phyloP scores from a whole-genome alignment of 2,329 filamentous ascomycete species.

The Pyrenochaeta sp. region DNA sequence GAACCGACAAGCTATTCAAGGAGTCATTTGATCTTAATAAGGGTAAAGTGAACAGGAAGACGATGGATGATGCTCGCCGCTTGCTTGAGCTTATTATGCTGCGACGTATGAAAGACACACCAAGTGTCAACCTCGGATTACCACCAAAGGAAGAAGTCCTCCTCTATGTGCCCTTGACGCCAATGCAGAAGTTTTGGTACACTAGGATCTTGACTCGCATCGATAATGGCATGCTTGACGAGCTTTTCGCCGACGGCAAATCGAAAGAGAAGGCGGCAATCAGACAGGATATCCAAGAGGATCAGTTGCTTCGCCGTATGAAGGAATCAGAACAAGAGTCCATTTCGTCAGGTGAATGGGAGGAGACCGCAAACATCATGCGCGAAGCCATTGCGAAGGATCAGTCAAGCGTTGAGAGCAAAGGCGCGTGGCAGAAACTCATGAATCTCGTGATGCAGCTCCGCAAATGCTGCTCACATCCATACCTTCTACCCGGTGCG shows the following conservation, averaged over 20 bases:
- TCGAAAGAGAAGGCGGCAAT: conserved; percentile 54
- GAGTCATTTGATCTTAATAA: conserved; percentile 65
- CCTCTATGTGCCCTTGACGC: conserved; percentile 65
- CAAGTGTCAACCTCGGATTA: conserved; percentile 62
- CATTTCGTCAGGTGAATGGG: conserved; percentile 49
- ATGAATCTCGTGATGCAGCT: conserved; percentile 66
- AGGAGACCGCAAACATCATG: conserved; percentile 92
- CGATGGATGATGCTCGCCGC: conserved; percentile 62
- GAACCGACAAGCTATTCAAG: conserved; percentile 61
- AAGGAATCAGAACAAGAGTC: conserved; percentile 37
- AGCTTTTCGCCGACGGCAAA: conserved; percentile 60
- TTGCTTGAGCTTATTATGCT: conserved; percentile 68
- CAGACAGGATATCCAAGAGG: conserved; percentile 48
- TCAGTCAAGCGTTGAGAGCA: conserved; percentile 42
- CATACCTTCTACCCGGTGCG: conserved; percentile 60
- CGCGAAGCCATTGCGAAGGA: conserved; percentile 75
- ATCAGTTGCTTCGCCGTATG: conserved; percentile 43
- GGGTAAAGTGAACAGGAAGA: conserved; percentile 61
- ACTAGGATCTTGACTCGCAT: conserved; percentile 64
- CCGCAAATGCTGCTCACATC: conserved; percentile 64
- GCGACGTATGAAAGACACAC: conserved; percentile 64
- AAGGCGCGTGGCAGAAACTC: conserved; percentile 57
- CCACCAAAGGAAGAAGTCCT: conserved; percentile 66
- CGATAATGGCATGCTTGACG: conserved; percentile 60
- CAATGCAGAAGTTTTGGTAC: conserved; percentile 68